Base-by-base conservation (phyloP, 352 stramenopile species). In the Phytopythium helicoides region DNA sequence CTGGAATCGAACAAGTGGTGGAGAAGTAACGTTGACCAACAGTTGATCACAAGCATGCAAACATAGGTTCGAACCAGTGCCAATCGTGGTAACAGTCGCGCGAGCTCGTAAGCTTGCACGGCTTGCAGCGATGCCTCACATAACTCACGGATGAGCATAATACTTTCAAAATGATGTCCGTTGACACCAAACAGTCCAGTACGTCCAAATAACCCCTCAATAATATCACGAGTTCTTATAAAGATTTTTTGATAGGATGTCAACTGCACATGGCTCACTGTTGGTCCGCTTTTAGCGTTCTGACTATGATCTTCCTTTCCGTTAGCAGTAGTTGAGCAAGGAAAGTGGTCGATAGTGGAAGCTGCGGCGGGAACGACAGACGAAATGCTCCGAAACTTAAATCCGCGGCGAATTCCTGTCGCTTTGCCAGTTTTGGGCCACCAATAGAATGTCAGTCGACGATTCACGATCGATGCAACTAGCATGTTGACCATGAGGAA, bases 1-100 rank as follows among this genome's bases (percentile, higher is more conserved):
- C 47, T 19, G 23, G 3, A 19, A 5, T 8, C 8, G 0, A 68
- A 45, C 5, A 53, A 22, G 1, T 38, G 54, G 37, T 64, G 37
- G 0, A 58, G 47, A 14, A 63, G 19, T 6, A 62, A 11, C 1
- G 64, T 68, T 7, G 60, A 66, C 60, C 52, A 68, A n/a, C 64
- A 72, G 40, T 72, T 72, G 1, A 44, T 6, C n/a, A 58, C 47
- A 0, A 78, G 35, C 21, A 78, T 28, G 1, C 46, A 16, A 0
- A 73, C 68, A 36, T 70, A 71, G 12, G 72, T 53, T 12, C 66
- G 58, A 21, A 76, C 67, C 7, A 79, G 50, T 18, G 58, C 23
- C 6, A 58, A 42, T 6, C 56, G 44, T 12, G 64, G 64, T 11
- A 72, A 48, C 33, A 69, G 33, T 2, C 26, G 23, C 37, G 58